Conservation (phyloP, 1,284 basidiomycete genomes). For the Apiotrichum gamsii region DNA sequence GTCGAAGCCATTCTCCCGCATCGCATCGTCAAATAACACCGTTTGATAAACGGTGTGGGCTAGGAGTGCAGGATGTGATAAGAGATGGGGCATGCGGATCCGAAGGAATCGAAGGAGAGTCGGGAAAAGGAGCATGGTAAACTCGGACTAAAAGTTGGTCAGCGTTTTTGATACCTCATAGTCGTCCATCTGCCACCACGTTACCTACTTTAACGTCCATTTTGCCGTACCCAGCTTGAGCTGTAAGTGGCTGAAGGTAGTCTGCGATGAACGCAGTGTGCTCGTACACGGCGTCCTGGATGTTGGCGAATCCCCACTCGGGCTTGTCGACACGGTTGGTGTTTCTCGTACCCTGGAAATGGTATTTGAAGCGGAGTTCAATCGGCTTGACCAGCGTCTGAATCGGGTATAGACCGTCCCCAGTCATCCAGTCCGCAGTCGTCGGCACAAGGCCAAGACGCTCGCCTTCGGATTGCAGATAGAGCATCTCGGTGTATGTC, state of each 20-base stretch:
- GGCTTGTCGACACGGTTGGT: constrained; percentile 97
- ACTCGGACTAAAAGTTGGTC: constrained; percentile 58
- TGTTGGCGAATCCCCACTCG: constrained; percentile 93
- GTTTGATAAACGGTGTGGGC: constrained; percentile 95
- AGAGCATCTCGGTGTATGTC: constrained; percentile 67
- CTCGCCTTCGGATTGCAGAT: constrained; percentile 60
- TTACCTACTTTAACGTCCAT: constrained; percentile 66
- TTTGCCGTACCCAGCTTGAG: constrained; percentile 56
- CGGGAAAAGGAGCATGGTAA: constrained; percentile 64
- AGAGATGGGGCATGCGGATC: constrained; percentile 65
- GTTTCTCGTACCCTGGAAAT: constrained; percentile 78
- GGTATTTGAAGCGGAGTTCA: constrained; percentile 84
- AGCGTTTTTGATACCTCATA: constrained; percentile 1
- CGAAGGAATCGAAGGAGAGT: constrained; percentile 65
- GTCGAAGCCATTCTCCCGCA: constrained; percentile 69
- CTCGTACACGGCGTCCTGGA: constrained; percentile 74
- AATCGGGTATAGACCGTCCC: constrained; percentile 64
- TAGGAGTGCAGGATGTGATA: constrained; percentile 72
- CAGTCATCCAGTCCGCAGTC: constrained; percentile 8
- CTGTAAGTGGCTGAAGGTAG: constrained; percentile 67
- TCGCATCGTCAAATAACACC: constrained; percentile 73
- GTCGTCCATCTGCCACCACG: not conserved
- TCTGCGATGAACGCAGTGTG: constrained; percentile 69
- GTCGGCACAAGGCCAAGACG: constrained; percentile 1
- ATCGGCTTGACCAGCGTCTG: constrained; percentile 81